Base-by-base conservation (phyloP, 306 rosid species). In the Cicer cuneatum region DNA sequence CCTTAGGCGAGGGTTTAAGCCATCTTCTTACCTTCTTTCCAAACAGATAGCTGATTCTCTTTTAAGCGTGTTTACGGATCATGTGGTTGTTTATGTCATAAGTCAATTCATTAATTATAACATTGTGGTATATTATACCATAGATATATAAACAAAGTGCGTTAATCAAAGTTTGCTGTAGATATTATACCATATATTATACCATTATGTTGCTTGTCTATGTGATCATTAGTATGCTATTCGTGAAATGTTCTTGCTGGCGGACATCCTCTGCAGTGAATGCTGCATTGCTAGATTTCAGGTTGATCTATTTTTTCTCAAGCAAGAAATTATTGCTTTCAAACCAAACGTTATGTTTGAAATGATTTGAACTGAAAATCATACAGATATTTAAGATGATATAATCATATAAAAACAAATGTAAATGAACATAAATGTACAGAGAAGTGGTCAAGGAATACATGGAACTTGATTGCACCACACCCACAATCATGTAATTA, bases 101-200 rank as follows among this genome's bases (percentile, higher is more conserved):
- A 29, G 46, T 13, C 43, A 45, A 16, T 18, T 59, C 35, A 13
- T 59, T 37, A 18, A 37, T 13, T 47, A 48, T 63, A 5, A 33
- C 65, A 67, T 19, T 54, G 18, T 79, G 72, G 37, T 29, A 10
- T 40, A 64, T 64, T 64, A 15, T 42, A 42, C 39, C 53, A 65
- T 63, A 10, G 51, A 15, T 45, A 52, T 11, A 74, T 11, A 15
- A 13, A 21, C 15, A 10, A 75, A 38, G 57, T 49, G 19, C 38
- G 4, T 53, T 41, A 41, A 66, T 33, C 11, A 0, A 41, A 54
- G 13, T 65, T 75, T 6, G 35, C 49, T 12, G 62, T 9, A 47
- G 66, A n/a, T n/a, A n/a, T n/a, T n/a, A n/a, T n/a, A n/a, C n/a
- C n/a, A n/a, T n/a, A n/a, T n/a, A n/a, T n/a, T n/a, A n/a, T n/a